A percentile compares a stretch with the other conserved stretches of the same genome.
phyloP scores from a whole-genome alignment of 169 alveolate genomes.

The Plasmodium knowlesi region DNA sequence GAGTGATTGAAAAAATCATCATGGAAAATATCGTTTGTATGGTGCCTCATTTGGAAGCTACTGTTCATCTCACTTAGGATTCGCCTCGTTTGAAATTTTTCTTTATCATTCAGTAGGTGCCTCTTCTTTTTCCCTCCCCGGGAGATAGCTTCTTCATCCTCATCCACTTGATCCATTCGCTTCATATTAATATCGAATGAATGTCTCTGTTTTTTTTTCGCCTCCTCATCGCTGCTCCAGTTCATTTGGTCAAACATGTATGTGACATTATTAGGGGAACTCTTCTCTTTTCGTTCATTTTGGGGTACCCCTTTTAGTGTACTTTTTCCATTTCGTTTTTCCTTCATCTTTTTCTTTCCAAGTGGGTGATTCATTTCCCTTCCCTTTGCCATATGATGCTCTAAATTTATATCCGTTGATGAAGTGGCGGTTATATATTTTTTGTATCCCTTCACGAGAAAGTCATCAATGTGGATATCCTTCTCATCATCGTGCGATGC shows the following conservation, averaged over 20 bases:
- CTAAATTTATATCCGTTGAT: background rate
- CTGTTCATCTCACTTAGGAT: background rate
- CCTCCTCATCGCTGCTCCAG: background rate
- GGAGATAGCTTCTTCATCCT: background rate
- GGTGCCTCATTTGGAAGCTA: background rate
- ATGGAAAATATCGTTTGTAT: background rate
- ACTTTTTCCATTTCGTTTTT: background rate
- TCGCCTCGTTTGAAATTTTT: background rate
- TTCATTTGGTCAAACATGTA: background rate
- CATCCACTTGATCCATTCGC: background rate
- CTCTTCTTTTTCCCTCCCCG: background rate
- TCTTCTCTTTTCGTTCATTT: background rate
- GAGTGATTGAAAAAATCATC: background rate
- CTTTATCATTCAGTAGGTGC: background rate
- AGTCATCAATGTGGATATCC: slow-evolving; percentile 17
- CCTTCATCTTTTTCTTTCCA: background rate
- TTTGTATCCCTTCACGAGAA: slow-evolving; percentile 38
- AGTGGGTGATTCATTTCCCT: background rate
- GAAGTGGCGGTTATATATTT: background rate
- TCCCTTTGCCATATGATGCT: background rate
- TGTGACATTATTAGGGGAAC: background rate
- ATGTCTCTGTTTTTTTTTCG: background rate
- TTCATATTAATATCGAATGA: background rate
- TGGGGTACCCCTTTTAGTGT: background rate
- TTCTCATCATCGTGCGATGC: background rate